Base-by-base conservation (phyloP, 805 yeast species). In the Debaryomyces tyrocola region DNA sequence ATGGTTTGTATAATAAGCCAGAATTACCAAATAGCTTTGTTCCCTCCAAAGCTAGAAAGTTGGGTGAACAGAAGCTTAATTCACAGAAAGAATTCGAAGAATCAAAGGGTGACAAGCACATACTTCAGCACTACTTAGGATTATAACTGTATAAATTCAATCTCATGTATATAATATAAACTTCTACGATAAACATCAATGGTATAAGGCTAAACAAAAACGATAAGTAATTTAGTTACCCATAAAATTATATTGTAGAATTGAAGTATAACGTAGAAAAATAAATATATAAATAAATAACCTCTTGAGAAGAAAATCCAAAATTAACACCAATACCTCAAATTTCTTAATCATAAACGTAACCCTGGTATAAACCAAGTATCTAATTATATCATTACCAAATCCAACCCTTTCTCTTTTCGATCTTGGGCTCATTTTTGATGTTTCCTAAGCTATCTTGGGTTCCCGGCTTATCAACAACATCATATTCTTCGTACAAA, bases 1-100 rank as follows among this genome's bases (percentile, higher is more conserved):
- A 78, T 37, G 97, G 97, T 18, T 69, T 86, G 48, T 72, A 75
- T 48, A 71, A 74, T 51, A 77, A 53, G 63, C 82, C 66, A 45
- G 52, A 53, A 27, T 60, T 70, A 54, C 75, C 73, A 46, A 74
- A 66, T 60, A 64, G 60, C 38, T 77, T 63, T 56, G 68, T 69
- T n/a, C 55, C 69, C 18, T 45, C 55, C 17, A 53, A 52, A 10
- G 45, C 54, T 45, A 63, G 67, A 58, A 54, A 58, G 49, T 44
- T 47, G 17, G 64, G 67, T 45, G 60, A 60, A 28, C 49, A 48
- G 10, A 51, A 45, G 11, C 49, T 59, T 48, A 47, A 51, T 27
- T 40, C 41, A 31, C 51, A 60, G 40, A 55, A 51, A 33, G 57
- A 60, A 33, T 47, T 53, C 38, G 59, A 54, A 33, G 67, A 59